Evolutionary conservation across 306 rosid genomes (phyloP).

Genomic region (Ceratonia siliqua): DNA sequence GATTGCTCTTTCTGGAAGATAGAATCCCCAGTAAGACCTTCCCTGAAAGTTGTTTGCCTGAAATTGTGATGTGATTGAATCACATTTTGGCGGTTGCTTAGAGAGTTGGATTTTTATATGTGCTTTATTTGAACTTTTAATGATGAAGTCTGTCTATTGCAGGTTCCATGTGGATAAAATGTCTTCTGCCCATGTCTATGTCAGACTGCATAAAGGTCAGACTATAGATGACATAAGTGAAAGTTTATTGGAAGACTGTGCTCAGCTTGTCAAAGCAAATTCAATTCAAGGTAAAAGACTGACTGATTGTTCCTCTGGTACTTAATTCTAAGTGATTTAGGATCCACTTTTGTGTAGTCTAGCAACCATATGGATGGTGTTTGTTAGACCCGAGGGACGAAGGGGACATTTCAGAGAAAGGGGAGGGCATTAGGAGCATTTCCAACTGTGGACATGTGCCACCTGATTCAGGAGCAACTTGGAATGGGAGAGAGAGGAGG

Average conservation of each 20-base stretch:
- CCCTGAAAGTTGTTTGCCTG: background rate
- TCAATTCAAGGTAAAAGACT: slow-evolving; percentile 80
- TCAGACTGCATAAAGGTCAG: slow-evolving; percentile 89
- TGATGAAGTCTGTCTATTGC: slow-evolving; percentile 22
- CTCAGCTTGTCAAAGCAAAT: slow-evolving; percentile 97
- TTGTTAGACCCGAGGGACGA: no score
- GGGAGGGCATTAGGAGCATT: no score
- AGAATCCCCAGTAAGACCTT: background rate
- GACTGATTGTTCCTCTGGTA: slow-evolving; percentile 17
- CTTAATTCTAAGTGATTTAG: background rate
- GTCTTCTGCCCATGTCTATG: slow-evolving; percentile 98
- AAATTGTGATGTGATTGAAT: background rate
- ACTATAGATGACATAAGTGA: slow-evolving; percentile 85
- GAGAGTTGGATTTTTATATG: background rate
- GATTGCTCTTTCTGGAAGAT: background rate
- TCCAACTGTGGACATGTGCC: no score
- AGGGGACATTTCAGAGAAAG: no score
- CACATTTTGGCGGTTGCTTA: background rate
- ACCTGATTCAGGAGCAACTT: no score
- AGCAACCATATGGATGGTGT: background rate
- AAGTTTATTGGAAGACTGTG: slow-evolving; percentile 90
- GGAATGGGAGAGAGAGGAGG: no score
- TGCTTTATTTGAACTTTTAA: background rate
- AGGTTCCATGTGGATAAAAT: slow-evolving; percentile 99
- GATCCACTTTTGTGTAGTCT: background rate